Evolutionary conservation across 345 rosid species (phyloP).

Genomic region (Salix purpurea): DNA sequence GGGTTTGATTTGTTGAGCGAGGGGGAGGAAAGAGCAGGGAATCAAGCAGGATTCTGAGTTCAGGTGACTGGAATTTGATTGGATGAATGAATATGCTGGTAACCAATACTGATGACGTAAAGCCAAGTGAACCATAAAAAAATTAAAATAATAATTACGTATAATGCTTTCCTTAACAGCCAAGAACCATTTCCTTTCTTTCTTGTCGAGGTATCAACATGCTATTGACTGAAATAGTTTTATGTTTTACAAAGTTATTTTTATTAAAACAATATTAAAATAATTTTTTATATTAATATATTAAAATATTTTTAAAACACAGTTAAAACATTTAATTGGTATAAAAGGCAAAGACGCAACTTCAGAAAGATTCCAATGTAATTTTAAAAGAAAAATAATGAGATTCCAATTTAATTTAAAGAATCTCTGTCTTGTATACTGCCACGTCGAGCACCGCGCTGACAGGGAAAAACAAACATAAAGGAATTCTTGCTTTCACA

Average conservation of each 20-base stretch:
- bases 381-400: too few relatives aligned
- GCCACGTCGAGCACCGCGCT: too few relatives aligned
- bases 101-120: conserved; percentile 15
- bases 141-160: neutral
- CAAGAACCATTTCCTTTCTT: neutral
- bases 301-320: too few relatives aligned
- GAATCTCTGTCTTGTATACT: too few relatives aligned
- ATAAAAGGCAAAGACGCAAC: neutral
- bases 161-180: neutral
- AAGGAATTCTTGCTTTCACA: too few relatives aligned
- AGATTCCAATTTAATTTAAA: too few relatives aligned
- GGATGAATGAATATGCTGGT: conserved; percentile 6
- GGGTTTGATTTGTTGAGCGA: too few relatives aligned
- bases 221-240: neutral
- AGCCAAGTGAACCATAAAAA: neutral
- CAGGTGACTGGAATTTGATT: neutral
- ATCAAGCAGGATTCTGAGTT: neutral
- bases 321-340: too few relatives aligned
- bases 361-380: neutral
- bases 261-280: too few relatives aligned
- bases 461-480: too few relatives aligned
- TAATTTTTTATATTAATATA: too few relatives aligned
- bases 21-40: neutral
- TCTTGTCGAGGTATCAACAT: neutral
- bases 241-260: too few relatives aligned